Base-by-base conservation (phyloP, 2,329 filamentous ascomycete species). In the Fusarium continuum region DNA sequence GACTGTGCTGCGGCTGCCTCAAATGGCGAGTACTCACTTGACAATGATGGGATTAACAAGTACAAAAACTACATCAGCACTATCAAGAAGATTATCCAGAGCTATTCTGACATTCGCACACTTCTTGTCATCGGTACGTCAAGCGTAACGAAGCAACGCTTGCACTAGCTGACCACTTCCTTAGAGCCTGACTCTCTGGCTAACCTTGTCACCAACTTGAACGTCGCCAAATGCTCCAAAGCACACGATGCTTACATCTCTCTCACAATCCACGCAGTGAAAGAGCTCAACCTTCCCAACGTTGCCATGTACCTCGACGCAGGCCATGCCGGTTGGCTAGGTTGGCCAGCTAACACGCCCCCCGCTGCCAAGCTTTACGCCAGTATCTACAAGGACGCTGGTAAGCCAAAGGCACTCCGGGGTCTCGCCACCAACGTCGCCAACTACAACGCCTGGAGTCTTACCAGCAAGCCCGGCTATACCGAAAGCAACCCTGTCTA, bases 281-380 rank as follows among this genome's bases (percentile, higher is more conserved):
- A 75, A 57, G 72, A 79, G 47, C 79, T 86, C 23, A 81, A 86
- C 72, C 77, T 85, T 10, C 79, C 82, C 56, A 83, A 86, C 65
- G 83, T 86, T 22, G 77, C 80, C 72, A 83, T 85, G 83, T 86
- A 86, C 64, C 75, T 86, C 40, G 84, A 86, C 61, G 84, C 82
- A 22, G 84, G 83, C 25, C 84, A 87, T 71, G 82, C 81, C 6
- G 84, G 84, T 53, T 86, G 84, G 84, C 79, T 86, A 49, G 84
- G 84, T 53, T 86, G 84, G 84, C 74, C 79, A 6, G 83, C 80
- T 20, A 86, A 86, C 72, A 76, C 85, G 50, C 61, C 67, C 11
- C 79, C 80, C 13, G 81, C 82, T 6, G 83, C 83, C 3, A 60
- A 76, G 39, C 72, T 83, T 36, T 83, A 78, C 58, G 79, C 79